Evolutionary conservation across 2,329 filamentous ascomycete genomes (phyloP), one percentile per base, ranked within the genome.

Genomic region (Cladosporium sp.): DNA sequence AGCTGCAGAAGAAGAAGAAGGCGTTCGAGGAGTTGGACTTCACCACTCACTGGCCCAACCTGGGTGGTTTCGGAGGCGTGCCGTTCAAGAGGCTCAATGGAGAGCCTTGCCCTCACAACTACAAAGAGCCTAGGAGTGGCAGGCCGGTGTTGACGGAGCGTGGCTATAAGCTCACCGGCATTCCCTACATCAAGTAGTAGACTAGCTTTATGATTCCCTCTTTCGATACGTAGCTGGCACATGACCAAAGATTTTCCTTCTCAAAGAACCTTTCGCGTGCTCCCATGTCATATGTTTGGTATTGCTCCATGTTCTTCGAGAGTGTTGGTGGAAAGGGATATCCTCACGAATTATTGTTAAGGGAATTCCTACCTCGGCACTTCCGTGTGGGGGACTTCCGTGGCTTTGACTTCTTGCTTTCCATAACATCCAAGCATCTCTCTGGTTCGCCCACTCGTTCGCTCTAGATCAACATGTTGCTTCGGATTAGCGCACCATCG

Each of bases 141-240:
- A 78, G 79, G 66, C 76, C 79, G 0, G 65, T 73, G 29, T 68
- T 83, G 40, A 72, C 72, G 63, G 80, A 82, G 73, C 69, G 80
- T 40, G 78, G 77, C 1, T 82, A 79, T 69, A 81, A 78, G 69
- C 69, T 84, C 59, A 84, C 81, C 3, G 82, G 82, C 2, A 82
- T 84, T 66, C 81, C 81, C 11, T 84, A 83, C 66, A 79, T 78
- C 64, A 69, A 72, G 60, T 67, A 40, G 26, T 55, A 63, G 60
- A 28, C 18, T 52, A 29, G 55, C 21, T n/a, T 26, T 35, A 26
- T 40, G n/a, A 12, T 33, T 55, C 14, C 26, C 52, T 33, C 52
- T 10, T 33, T 21, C 52, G 29, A 33, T 55, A 33, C 6, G 23
- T 14, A 21, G 52, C 3, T 1, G 33, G 52, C 29, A 33, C n/a